These are phyloP conservation scores for Pyrrhoderma noxium DNA, from an alignment of 1,284 basidiomycete species.

Conservation along the genomic window DNA sequence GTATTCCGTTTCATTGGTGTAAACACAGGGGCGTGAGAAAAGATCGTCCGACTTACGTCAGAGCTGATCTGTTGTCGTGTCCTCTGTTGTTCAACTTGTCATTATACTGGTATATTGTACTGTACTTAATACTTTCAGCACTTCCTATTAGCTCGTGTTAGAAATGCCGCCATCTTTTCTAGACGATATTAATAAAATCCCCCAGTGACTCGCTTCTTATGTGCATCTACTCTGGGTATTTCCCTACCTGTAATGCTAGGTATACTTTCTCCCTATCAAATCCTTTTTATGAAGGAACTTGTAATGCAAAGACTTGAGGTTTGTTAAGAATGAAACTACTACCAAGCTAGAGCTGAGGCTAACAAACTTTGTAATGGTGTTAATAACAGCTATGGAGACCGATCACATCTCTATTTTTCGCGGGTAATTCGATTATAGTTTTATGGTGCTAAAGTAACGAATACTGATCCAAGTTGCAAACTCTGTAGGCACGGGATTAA, in stretches of 20 bases:
- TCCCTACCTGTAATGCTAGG: constrained; percentile 56
- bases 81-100: neutral
- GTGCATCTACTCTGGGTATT: constrained; percentile 53
- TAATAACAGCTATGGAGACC: constrained; percentile 63
- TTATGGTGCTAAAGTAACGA: neutral
- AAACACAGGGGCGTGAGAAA: neutral
- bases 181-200: constrained; percentile 76
- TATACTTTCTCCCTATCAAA: constrained; percentile 45
- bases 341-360: constrained; percentile 1
- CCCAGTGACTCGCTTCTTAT: constrained; percentile 73
- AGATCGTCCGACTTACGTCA: neutral
- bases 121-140: neutral
- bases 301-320: constrained; percentile 50
- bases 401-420: constrained; percentile 72
- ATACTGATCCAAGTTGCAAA: neutral
- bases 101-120: neutral
- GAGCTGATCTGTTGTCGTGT: neutral
- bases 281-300: constrained; percentile 49
- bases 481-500: constrained; percentile 46
- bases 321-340: constrained; percentile 20
- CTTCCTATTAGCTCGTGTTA: neutral
- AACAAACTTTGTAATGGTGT: constrained; percentile 4
- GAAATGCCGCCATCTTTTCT: constrained; percentile 11
- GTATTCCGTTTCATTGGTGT: too few relatives aligned
- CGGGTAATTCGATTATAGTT: constrained; percentile 36